Evolutionary conservation across 2,329 filamentous ascomycete species (phyloP), one percentile per base, ranked within the genome.

Genomic region (Fusarium armeniacum): DNA sequence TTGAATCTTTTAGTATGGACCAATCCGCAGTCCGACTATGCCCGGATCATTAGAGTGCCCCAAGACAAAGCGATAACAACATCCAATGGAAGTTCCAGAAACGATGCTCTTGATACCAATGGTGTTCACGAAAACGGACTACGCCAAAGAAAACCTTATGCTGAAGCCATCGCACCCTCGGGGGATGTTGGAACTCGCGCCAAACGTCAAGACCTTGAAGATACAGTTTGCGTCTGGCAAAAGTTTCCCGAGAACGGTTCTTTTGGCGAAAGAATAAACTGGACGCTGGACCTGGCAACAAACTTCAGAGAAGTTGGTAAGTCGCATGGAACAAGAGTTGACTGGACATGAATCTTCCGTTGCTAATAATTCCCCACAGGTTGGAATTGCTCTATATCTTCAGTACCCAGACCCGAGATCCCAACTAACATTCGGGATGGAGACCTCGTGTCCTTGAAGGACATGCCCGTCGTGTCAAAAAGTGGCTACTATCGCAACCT

Each of bases 141-240:
- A 20, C 70, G 71, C 28, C 62, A 68, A 24, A 66, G 75, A n/a
- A 76, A 65, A 33, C 10, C 30, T 6, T 28, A 43, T 10, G 18
- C 45, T 12, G 18, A n/a, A 26, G 38, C 36, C n/a, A 47, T n/a
- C 35, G 43, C 35, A 22, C 38, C 55, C 30, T 64, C 55, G 20
- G 43, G 38, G 20, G n/a, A 41, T n/a, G 33, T 46, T 11, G 53
- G 57, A 26, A 30, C 26, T 22, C 46, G 36, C n/a, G 18, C 26
- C n/a, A 47, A 62, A 20, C 33, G 54, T 28, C 36, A 33, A 10
- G 13, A 18, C 15, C 45, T 49, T 1, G 73, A 79, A 20, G 77
- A 78, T 7, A 79, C 79, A 46, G 82, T 86, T 60, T 89, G 89
- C 58, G 84, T 85, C 71, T 91, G 89, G 89, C 84, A 91, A 74